Percentiles rank a stretch among this genome's conserved stretches.
phyloP scores from a whole-genome alignment of 73 alveolate species.

The Paramecium sonneborni region DNA sequence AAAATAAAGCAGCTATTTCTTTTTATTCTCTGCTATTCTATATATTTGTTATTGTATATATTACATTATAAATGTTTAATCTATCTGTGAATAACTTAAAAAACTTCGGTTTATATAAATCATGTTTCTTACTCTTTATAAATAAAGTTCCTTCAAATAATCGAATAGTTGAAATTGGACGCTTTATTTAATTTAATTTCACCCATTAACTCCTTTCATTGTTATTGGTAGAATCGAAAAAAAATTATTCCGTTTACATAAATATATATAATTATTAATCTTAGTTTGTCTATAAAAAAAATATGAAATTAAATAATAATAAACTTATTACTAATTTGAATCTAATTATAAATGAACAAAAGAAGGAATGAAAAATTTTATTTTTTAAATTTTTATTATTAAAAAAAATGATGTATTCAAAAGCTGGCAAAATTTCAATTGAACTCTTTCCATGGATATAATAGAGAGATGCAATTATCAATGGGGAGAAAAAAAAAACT shows the following conservation, averaged over 20 bases:
- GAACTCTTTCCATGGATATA: conserved; percentile 19
- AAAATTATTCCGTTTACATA: conserved; percentile 1
- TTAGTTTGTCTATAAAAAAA: not conserved
- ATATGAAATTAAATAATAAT: not conserved
- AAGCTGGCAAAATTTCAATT: not conserved
- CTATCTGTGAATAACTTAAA: not conserved
- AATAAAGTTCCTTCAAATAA: conserved; percentile 39
- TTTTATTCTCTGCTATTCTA: conserved; percentile 23
- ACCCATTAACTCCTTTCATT: not conserved
- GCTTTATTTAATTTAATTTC: not conserved
- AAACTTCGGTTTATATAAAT: not conserved
- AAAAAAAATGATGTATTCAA: not conserved
- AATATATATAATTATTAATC: not conserved
- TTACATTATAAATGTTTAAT: conserved; percentile 2
- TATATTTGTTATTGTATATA: not conserved
- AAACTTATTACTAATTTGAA: not conserved
- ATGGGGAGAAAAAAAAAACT: not conserved
- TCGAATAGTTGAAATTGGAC: not conserved
- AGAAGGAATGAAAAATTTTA: not conserved
- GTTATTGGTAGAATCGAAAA: not conserved
- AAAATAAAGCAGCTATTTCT: not conserved
- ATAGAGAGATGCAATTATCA: not conserved
- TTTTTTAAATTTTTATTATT: not conserved
- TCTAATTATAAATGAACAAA: too few relatives aligned
- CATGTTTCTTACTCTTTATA: not conserved